Percentiles rank a stretch among this genome's conserved stretches.
phyloP scores from a whole-genome alignment of 2,329 filamentous ascomycete species.

The Diplocarpon mali region DNA sequence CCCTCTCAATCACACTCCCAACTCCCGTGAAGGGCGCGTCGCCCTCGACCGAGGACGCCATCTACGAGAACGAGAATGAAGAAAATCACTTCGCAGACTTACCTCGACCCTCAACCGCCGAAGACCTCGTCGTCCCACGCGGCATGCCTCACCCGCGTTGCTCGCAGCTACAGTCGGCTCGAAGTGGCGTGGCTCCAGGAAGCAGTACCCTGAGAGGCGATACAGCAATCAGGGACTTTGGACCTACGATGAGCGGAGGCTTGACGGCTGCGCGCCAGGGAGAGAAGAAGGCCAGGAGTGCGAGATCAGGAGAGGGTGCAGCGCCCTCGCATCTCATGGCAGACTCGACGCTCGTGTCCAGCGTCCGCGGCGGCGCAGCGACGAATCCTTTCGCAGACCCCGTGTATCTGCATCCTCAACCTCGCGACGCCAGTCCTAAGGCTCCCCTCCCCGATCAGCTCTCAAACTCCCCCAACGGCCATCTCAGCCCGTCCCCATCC shows the following conservation, averaged over 20 bases:
- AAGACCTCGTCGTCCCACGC: neutral
- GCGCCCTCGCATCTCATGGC: neutral
- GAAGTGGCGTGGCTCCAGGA: neutral
- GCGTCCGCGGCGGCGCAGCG: neutral
- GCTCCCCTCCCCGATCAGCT: neutral
- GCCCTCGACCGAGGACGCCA: neutral
- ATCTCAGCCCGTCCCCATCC: neutral
- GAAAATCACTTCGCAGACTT: neutral
- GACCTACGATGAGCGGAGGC: neutral
- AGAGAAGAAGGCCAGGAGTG: neutral
- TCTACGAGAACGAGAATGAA: neutral
- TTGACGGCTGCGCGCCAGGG: neutral
- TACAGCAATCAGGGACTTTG: neutral
- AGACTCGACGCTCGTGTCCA: neutral
- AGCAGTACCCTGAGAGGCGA: neutral
- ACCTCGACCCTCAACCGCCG: neutral
- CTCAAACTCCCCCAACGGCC: neutral
- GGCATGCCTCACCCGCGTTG: neutral
- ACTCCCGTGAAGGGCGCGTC: neutral
- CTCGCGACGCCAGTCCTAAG: neutral
- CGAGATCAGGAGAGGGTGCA: neutral
- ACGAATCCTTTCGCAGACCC: slow-evolving; percentile 1
- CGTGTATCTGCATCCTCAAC: neutral
- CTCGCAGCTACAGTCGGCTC: neutral
- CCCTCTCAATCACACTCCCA: neutral